Evolutionary conservation across 2,329 filamentous ascomycete genomes (phyloP), one percentile per base, ranked within the genome.

Genomic region (Thielaviopsis punctulata): DNA sequence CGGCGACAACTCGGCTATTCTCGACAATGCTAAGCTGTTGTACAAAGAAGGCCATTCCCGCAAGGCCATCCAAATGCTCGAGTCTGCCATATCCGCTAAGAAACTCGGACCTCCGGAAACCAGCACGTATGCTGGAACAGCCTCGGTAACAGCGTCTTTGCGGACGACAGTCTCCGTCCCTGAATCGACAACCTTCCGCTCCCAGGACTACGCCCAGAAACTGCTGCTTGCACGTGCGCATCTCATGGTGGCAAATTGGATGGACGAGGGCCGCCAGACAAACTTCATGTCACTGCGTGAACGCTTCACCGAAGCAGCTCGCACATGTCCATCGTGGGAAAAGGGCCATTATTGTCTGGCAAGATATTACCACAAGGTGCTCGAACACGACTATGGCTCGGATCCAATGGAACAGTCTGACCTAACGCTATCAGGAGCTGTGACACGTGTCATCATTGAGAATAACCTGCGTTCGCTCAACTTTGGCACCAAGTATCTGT

Each of bases 331-430:
- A 4, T 79, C 79, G 49, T 98, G 90, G 89, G 92, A 98, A 63
- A 96, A 95, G 65, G 89, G 87, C 0, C 90, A 96, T 63, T 98
- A 96, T 64, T 95, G 95, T 64, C 76, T 99, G 9, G 92, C 92
- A 4, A 87, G 90, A 46, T 88, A 96, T 66, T 98, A 98, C 73
- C 93, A 95, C 64, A 98, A 95, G 65, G 76, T 96, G 3, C 71
- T 95, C 2, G 90, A 96, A 60, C 86, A 87, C 0, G 88, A 96
- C 64, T 89, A 87, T 64, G 71, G 76, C 1, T 76, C 94, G 50
- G 80, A 83, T 36, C 71, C 77, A 18, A 77, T 82, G 24, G 88
- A 89, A 57, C 88, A 95, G 64, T 81, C 76, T 43, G 82, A 88
- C 51, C 73, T 77, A 55, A 88, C 80, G 60, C 67, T 92, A 52